These are phyloP conservation scores for Trypanosoma boissoni DNA, from an alignment of 208 protist genomes.

Conservation along the genomic window DNA sequence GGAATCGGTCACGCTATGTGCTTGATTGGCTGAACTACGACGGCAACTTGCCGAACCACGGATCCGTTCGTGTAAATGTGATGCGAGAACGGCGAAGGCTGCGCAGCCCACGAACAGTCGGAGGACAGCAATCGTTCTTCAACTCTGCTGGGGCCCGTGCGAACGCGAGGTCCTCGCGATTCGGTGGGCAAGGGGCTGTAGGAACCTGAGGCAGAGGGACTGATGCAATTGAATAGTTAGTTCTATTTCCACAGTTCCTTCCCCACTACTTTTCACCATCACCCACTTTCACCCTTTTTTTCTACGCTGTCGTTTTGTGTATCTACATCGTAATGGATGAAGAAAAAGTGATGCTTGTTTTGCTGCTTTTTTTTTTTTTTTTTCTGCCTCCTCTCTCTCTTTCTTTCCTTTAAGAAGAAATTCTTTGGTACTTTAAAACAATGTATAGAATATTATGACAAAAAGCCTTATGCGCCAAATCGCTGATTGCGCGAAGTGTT, in stretches of 20 bases:
- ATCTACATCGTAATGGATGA: neutral
- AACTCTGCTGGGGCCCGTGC: constrained; percentile 79
- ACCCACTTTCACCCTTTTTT: too few species aligned
- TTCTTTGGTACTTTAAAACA: too few species aligned
- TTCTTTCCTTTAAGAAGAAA: too few species aligned
- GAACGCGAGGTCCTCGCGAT: constrained; percentile 72
- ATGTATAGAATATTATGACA: too few species aligned
- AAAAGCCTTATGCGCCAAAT: too few species aligned
- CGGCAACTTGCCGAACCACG: constrained; percentile 78
- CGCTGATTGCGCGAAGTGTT: too few species aligned
- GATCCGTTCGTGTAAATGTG: constrained; percentile 70
- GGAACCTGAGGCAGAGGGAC: constrained; percentile 15
- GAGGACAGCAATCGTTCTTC: constrained; percentile 70
- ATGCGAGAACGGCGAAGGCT: constrained; percentile 63
- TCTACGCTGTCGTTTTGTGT: constrained; percentile 1
- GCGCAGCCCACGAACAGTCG: constrained; percentile 44
- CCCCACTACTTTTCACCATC: too few species aligned
- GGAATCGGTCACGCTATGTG: constrained; percentile 64
- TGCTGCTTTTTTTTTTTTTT: constrained; percentile 18
- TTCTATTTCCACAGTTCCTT: too few species aligned
- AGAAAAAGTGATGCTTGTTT: neutral
- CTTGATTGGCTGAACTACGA: constrained; percentile 88
- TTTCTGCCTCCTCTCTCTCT: constrained; percentile 4
- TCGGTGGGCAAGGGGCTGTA: constrained; percentile 36
- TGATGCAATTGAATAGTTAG: too few species aligned